Evolutionary conservation across 257 asterid genomes (phyloP), one percentile per base, ranked within the genome.

Genomic region (Primulina tabacum): DNA sequence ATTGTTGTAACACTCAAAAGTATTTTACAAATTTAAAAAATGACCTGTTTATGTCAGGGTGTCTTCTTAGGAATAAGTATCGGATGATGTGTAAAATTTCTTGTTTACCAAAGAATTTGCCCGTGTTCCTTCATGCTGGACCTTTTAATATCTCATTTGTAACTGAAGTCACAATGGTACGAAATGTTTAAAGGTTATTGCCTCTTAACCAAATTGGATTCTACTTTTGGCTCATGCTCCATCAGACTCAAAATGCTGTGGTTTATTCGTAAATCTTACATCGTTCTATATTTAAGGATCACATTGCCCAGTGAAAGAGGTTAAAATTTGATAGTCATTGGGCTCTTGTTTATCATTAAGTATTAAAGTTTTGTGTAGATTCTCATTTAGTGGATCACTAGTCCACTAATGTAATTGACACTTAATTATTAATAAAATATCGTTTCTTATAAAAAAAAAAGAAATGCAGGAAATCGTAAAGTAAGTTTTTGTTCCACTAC

Each of bases 171-270:
- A 7, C 30, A 16, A 34, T 64, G 26, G 28, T 30, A 11, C 18
- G 60, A 60, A 60, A 59, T 29, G 55, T 59, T 59, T 2, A 38
- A 38, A 16, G 0, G 9, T 10, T 43, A 11, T 43, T 43, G 53
- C 56, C 18, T 40, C 38, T 32, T 50, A 53, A 63, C n/a, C 53
- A 55, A 68, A 26, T 62, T 56, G 6, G 18, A 47, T 17, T 52
- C 21, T 16, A 37, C 71, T 57, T 20, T 66, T 65, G 66, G 38
- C 30, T 67, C 57, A 56, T 66, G 18, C 71, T 62, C 18, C 47
- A 58, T 50, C 9, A 43, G 59, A 43, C 53, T 43, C 53, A 6
- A 43, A 43, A 43, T 43, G 5, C 5, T 11, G 53, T 43, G 53
- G 53, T 12, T 43, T 43, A 43, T 43, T 43, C 2, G 50, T 38